Evolutionary conservation across 108 stramenopile species (phyloP).

Genomic region (Skeletonema tropicum): DNA sequence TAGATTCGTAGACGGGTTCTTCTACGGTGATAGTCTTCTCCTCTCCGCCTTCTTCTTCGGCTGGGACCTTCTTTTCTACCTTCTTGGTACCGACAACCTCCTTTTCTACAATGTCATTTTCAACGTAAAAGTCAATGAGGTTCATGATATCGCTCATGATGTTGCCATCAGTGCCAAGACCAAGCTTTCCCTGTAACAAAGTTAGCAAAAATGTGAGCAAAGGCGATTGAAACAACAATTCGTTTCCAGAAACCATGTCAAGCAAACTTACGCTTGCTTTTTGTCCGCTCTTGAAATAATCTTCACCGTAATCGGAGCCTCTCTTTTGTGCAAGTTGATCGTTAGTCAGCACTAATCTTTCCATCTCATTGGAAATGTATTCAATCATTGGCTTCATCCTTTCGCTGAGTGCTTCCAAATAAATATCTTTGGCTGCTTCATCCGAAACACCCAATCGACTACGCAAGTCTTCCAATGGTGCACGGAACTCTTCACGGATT

Average conservation of each 20-base stretch:
- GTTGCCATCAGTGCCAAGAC: slow-evolving; percentile 83
- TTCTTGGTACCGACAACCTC: slow-evolving; percentile 71
- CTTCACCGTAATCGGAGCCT: slow-evolving; percentile 82
- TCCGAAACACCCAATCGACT: slow-evolving; percentile 77
- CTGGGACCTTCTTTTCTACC: slow-evolving; percentile 60
- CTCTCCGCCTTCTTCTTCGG: slow-evolving; percentile 59
- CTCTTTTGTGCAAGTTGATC: slow-evolving; percentile 78
- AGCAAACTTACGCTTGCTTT: slow-evolving; percentile 61
- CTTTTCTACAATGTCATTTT: slow-evolving; percentile 78
- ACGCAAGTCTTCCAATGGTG: slow-evolving; percentile 66
- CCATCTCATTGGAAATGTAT: slow-evolving; percentile 84
- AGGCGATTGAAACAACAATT: neutral
- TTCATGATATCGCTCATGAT: slow-evolving; percentile 90
- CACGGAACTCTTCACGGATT: slow-evolving; percentile 77
- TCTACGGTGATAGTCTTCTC: slow-evolving; percentile 61
- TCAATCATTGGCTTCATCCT: slow-evolving; percentile 82
- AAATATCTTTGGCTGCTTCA: slow-evolving; percentile 65
- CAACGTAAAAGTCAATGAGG: slow-evolving; percentile 86
- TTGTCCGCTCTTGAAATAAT: slow-evolving; percentile 81
- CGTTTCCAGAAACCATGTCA: neutral
- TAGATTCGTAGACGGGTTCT: slow-evolving; percentile 68
- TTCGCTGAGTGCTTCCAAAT: slow-evolving; percentile 73
- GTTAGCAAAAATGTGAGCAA: neutral
- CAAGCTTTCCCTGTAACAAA: slow-evolving; percentile 66
- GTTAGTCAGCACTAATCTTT: slow-evolving; percentile 72